Evolutionary conservation across 306 rosid species (phyloP).

Genomic region (Trichosanthes cucumerina): DNA sequence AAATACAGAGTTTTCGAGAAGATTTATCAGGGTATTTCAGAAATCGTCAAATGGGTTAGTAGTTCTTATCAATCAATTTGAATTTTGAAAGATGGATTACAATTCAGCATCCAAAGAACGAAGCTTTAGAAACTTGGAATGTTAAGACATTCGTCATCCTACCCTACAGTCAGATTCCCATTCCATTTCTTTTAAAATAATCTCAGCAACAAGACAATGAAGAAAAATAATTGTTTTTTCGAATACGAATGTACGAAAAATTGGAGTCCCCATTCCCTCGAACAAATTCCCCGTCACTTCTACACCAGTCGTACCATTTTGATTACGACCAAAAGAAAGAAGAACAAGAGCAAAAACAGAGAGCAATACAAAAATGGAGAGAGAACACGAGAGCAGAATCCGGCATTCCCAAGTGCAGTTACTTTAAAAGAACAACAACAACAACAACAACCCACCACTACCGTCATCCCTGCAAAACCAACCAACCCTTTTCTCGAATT

Average conservation of each 20-base stretch:
- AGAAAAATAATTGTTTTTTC: background rate
- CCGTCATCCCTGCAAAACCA: background rate
- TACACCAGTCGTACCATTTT: background rate
- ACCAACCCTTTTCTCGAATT: background rate
- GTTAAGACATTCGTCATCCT: background rate
- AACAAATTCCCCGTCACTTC: background rate
- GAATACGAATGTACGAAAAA: background rate
- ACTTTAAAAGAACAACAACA: too few species aligned
- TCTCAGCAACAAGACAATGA: background rate
- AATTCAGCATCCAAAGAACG: background rate
- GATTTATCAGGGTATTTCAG: background rate
- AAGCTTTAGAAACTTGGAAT: background rate
- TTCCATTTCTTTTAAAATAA: background rate
- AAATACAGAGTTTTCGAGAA: background rate
- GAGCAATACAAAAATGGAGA: background rate
- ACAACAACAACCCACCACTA: background rate
- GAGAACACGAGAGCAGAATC: background rate
- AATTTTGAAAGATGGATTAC: background rate
- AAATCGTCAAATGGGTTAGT: background rate
- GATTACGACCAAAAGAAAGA: background rate
- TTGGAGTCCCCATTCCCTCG: background rate
- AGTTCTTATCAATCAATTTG: background rate
- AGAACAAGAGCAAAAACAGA: background rate
- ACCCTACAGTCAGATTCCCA: background rate
- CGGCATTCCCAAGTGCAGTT: background rate